Base-by-base conservation (phyloP, 2,329 filamentous ascomycete species). In the Aspergillus sp. region DNA sequence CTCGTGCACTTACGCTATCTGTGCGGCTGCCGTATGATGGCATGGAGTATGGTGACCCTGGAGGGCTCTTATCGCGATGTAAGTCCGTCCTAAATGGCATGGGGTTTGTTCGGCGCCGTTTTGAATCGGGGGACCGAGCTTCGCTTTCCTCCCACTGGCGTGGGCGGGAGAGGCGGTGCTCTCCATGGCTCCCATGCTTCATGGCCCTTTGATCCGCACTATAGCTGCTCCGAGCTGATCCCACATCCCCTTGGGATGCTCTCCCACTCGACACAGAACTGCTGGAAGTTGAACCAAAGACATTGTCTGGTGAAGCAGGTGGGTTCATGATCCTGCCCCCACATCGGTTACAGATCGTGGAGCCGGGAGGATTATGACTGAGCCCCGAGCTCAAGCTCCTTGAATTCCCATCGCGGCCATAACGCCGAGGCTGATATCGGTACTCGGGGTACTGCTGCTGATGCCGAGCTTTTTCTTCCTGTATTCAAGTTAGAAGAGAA, bases 371-470 rank as follows among this genome's bases (percentile, higher is more conserved):
- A 37, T 74, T 76, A 62, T 71, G 69, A 52, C 66, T 73, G 48
- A 75, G 71, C 1, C 70, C 68, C 7, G 74, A 69, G 13, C 66
- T 68, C 7, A 66, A 45, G 42, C 64, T 72, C 42, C 75, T 76
- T 57, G 71, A 70, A 56, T 70, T 77, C 12, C 76, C 75, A 63
- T 83, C 85, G 37, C 90, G 85, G 19, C 78, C 78, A 56, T 81
- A 83, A 33, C 90, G 83, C 22, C 90, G 88, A 37, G 95, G 95
- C 72, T 96, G 91, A 72, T 98, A 99, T 62, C 92, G 87, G 76
- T 99, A 99, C 64, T 91, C 89, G 2, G 95, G 95, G 73, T 97
- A 96, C 76, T 93, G 90, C 62, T 88, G 87, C 69, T 91, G 88
- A 74, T 99, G 95, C 17, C 90, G 88, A 60, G 86, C 81, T 79